Percentiles rank a stretch among this genome's conserved stretches.
These are phyloP conservation scores for Petunia axillaris DNA, from an alignment of 257 asterid genomes.

Conservation along the genomic window DNA sequence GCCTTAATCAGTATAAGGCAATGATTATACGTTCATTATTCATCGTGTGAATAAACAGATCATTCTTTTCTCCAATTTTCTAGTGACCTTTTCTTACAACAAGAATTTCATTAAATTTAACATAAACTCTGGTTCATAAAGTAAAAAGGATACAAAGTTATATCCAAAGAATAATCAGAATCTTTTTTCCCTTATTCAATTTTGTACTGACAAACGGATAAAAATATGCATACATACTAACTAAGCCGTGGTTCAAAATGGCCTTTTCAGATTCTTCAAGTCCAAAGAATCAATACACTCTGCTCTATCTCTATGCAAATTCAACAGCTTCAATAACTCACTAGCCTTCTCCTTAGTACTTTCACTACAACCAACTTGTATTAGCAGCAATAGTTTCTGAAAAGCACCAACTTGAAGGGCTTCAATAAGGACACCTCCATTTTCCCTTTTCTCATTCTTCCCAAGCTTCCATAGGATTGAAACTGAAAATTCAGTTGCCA, in stretches of 20 bases:
- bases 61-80: no score
- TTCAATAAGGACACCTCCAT: slow-evolving; percentile 29
- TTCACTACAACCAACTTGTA: slow-evolving; percentile 57
- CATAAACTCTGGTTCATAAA: neutral
- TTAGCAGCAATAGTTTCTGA: slow-evolving; percentile 51
- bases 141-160: neutral
- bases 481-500: slow-evolving; percentile 55
- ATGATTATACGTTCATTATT: no score
- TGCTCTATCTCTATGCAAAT: slow-evolving; percentile 37
- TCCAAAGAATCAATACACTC: slow-evolving; percentile 58
- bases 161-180: neutral
- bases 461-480: slow-evolving; percentile 49
- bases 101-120: neutral
- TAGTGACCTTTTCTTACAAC: neutral
- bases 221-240: no score
- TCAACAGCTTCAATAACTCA: slow-evolving; percentile 51
- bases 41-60: no score
- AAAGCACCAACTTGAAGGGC: slow-evolving; percentile 59
- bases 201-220: neutral
- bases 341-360: slow-evolving; percentile 52
- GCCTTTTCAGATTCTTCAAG: slow-evolving; percentile 51
- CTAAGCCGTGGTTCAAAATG: slow-evolving; percentile 36
- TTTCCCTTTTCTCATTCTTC: slow-evolving; percentile 22
- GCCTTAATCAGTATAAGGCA: no score
- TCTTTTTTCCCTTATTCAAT: neutral